Base-by-base conservation (phyloP, 2,329 filamentous ascomycete species). In the Cladophialophora yegresii region DNA sequence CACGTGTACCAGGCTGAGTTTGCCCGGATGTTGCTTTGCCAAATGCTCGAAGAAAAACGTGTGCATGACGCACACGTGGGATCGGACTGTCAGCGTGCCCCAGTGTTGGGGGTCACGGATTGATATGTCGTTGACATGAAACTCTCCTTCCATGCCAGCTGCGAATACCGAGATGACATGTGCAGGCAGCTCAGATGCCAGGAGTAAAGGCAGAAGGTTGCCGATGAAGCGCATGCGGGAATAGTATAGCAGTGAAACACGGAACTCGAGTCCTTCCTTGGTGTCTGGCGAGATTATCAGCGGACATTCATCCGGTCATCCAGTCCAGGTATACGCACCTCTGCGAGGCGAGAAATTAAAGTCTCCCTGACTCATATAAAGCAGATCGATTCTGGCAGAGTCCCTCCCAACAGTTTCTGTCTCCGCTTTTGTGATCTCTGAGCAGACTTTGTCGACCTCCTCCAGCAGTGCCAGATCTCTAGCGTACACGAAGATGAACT, bases 301-400 rank as follows among this genome's bases (percentile, higher is more conserved):
- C 51, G 7, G 28, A 9, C 2, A 13, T n/a, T 2, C 9, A 13
- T n/a, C 12, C 9, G 47, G 28, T 28, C 1, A 20, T 33, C 12
- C 16, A 30, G 28, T 32, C 12, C 22, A 26, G 10, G 8, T 33
- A 43, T 54, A 30, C 51, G 28, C 16, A 54, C 56, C 16, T 49
- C 16, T 20, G 40, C 43, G 30, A 30, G 20, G 26, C 45, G 45
- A 63, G 54, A 73, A 57, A 20, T 71, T 72, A 67, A 83, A 74
- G 70, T 79, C 80, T 3, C 83, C 84, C 1, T 79, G 79, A 1
- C 78, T 83, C 59, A 85, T 77, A 69, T 86, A 83, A 0, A 87
- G 73, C 3, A 86, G 72, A 71, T 87, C 85, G 28, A 54, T 33
- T 8, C 28, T 54, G 23, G 51, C 51, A n/a, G 3, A 13, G 9